phyloP scores from a whole-genome alignment of 2,329 filamentous ascomycete genomes.

The Exophiala xenobiotica region DNA sequence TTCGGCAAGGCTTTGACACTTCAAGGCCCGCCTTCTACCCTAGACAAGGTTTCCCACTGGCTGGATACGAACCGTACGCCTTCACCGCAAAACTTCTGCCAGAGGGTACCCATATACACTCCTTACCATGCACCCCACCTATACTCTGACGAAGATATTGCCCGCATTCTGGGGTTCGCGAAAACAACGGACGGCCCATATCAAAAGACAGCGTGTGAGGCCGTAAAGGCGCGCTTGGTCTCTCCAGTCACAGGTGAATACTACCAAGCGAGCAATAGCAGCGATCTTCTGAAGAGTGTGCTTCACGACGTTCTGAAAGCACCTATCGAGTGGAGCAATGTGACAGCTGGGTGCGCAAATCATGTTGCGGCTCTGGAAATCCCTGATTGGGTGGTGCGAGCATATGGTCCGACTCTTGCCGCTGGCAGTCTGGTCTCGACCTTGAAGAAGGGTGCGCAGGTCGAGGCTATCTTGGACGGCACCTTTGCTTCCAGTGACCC shows the following conservation, averaged over 20 bases:
- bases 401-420: conserved; percentile 4
- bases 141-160: conserved; percentile 2
- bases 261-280: background rate
- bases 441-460: conserved; percentile 3
- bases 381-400: background rate
- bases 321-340: conserved; percentile 3
- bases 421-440: conserved; percentile 2
- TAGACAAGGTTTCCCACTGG: background rate
- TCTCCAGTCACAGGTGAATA: conserved; percentile 1
- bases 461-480: background rate
- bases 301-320: conserved; percentile 2
- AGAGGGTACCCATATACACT: conserved; percentile 6
- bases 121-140: conserved; percentile 9
- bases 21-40: conserved; percentile 1
- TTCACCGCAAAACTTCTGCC: background rate
- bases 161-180: background rate
- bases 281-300: background rate
- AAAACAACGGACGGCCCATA: background rate
- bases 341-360: background rate
- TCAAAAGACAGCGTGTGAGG: background rate
- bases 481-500: background rate
- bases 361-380: background rate
- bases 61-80: background rate
- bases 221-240: background rate
- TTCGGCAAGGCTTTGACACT: conserved; percentile 2